Evolutionary conservation across 2,329 filamentous ascomycete species (phyloP).

Genomic region (Rhinocladiella mackenziei): DNA sequence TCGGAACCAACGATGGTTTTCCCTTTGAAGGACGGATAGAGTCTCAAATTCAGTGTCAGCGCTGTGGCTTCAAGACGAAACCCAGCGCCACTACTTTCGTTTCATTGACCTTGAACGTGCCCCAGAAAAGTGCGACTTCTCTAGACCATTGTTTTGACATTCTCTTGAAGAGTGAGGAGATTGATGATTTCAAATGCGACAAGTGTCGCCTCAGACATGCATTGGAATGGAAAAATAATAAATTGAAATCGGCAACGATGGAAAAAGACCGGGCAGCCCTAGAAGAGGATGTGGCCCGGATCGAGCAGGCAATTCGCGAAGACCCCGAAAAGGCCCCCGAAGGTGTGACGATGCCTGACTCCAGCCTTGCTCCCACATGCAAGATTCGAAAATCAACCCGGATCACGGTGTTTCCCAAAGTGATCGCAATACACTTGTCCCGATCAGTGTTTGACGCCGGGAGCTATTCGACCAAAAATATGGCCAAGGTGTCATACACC

Average conservation of each 20-base stretch:
- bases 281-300: conserved; percentile 57
- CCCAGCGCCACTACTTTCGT: conserved; percentile 81
- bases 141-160: conserved; percentile 87
- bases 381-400: conserved; percentile 83
- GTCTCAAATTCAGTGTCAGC: conserved; percentile 90
- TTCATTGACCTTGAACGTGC: conserved; percentile 86
- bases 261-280: conserved; percentile 51
- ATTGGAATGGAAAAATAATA: conserved; percentile 58
- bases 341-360: conserved; percentile 70
- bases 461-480: conserved; percentile 80
- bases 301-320: conserved; percentile 66
- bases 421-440: conserved; percentile 87
- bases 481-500: conserved; percentile 88
- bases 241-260: conserved; percentile 54
- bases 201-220: conserved; percentile 84
- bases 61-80: conserved; percentile 83
- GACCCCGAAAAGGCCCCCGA: conserved; percentile 76
- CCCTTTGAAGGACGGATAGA: conserved; percentile 88
- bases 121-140: conserved; percentile 73
- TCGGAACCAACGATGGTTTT: conserved; percentile 61
- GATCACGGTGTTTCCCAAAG: conserved; percentile 80
- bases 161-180: conserved; percentile 90
- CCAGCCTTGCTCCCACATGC: conserved; percentile 70
- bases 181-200: conserved; percentile 96
- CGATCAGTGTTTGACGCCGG: conserved; percentile 83